phyloP scores from a whole-genome alignment of 768 basidiomycete genomes.

The Hypholoma sublateritium region DNA sequence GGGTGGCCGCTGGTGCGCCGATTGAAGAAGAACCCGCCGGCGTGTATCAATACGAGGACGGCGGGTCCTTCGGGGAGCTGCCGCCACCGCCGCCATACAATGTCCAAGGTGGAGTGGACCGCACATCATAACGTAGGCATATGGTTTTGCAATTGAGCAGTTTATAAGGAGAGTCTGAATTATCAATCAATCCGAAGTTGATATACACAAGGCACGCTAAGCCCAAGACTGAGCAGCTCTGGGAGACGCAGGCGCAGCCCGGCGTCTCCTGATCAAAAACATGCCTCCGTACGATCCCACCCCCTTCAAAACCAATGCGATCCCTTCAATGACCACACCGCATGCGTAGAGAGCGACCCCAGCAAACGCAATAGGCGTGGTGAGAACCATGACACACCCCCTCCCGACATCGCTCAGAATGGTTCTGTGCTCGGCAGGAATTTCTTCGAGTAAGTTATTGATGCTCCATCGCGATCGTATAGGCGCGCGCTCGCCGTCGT shows the following conservation, averaged over 20 bases:
- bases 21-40: neutral
- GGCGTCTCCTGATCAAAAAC: slow-evolving; percentile 6
- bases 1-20: neutral
- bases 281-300: slow-evolving; percentile 11
- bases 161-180: neutral
- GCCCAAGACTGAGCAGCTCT: neutral
- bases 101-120: neutral
- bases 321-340: slow-evolving; percentile 15
- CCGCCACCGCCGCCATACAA: neutral
- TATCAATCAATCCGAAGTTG: neutral
- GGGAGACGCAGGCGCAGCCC: neutral
- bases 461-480: neutral
- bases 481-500: neutral
- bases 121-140: neutral
- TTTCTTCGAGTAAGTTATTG: slow-evolving; percentile 1
- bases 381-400: slow-evolving; percentile 11
- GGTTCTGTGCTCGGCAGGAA: slow-evolving; percentile 6
- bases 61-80: neutral
- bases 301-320: slow-evolving; percentile 16
- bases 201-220: neutral
- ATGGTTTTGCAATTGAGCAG: neutral
- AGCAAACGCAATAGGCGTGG: slow-evolving; percentile 14
- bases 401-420: slow-evolving; percentile 10
- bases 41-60: neutral
- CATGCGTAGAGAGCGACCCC: slow-evolving; percentile 14